Percentiles rank a stretch among this genome's conserved stretches.
Conservation (phyloP, 2,329 filamentous ascomycete species). For the Dendryphion nanum region DNA sequence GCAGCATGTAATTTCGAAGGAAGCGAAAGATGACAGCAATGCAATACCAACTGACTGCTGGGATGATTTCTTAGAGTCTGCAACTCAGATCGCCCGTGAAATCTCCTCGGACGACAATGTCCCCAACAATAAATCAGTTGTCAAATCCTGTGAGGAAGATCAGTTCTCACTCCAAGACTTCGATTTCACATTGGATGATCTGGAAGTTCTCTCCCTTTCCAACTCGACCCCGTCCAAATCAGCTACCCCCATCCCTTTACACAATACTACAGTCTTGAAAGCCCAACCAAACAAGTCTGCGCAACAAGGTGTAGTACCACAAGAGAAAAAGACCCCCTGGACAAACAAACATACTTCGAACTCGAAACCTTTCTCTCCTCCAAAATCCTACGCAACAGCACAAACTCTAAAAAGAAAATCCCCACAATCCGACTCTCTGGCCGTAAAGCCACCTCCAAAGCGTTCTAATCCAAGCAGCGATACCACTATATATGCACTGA, state of each 20-base stretch:
- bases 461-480: no score
- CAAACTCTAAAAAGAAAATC: no score
- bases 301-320: no score
- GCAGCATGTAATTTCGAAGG: not conserved
- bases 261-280: no score
- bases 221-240: not conserved
- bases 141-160: slow-evolving; percentile 9
- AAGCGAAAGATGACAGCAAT: not conserved
- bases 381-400: no score
- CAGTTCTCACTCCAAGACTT: slow-evolving; percentile 42
- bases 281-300: not conserved
- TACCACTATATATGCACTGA: not conserved
- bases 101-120: slow-evolving; percentile 21
- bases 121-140: not conserved
- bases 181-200: slow-evolving; percentile 41
- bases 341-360: no score
- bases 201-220: slow-evolving; percentile 25
- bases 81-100: slow-evolving; percentile 47
- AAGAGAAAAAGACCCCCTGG: no score
- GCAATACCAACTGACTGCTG: slow-evolving; percentile 19
- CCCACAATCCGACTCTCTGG: no score
- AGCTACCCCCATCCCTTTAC: not conserved
- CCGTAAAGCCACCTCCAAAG: no score
- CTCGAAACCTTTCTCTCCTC: no score
- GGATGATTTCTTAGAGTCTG: slow-evolving; percentile 46